A percentile compares a stretch with the other conserved stretches of the same genome.
These are phyloP conservation scores for Kalanchoe fedtschenkoi DNA, from an alignment of 164 flowering plant species.

Conservation along the genomic window DNA sequence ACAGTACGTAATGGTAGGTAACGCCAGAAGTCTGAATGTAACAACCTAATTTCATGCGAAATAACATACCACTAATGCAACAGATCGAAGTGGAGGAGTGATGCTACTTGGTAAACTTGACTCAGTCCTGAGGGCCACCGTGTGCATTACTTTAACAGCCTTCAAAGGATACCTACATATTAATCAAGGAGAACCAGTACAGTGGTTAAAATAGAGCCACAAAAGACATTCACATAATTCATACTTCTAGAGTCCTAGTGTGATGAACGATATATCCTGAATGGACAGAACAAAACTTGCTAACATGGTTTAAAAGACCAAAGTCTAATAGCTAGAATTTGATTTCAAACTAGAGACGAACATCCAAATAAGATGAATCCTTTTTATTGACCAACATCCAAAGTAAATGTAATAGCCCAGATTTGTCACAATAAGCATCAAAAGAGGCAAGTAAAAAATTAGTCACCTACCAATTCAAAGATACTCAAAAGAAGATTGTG, in stretches of 20 bases:
- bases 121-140: conserved; percentile 82
- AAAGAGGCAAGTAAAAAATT: neutral
- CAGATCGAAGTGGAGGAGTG: conserved; percentile 27
- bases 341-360: neutral
- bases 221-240: neutral
- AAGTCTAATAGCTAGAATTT: neutral
- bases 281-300: neutral
- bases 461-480: neutral
- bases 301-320: neutral
- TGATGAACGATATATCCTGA: neutral
- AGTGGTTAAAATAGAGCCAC: neutral
- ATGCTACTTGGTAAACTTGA: conserved; percentile 36
- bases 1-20: neutral
- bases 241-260: too few relatives aligned
- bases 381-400: neutral
- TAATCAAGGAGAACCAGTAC: neutral
- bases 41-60: neutral
- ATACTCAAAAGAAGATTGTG: neutral
- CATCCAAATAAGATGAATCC: neutral
- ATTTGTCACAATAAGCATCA: neutral
- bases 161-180: conserved; percentile 69
- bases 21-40: neutral
- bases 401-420: too few relatives aligned
- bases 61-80: conserved; percentile 33
- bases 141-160: conserved; percentile 95